A percentile compares a stretch with the other conserved stretches of the same genome.
These are phyloP conservation scores for Ogataea zsoltii DNA, from an alignment of 805 yeast species.

Conservation along the genomic window DNA sequence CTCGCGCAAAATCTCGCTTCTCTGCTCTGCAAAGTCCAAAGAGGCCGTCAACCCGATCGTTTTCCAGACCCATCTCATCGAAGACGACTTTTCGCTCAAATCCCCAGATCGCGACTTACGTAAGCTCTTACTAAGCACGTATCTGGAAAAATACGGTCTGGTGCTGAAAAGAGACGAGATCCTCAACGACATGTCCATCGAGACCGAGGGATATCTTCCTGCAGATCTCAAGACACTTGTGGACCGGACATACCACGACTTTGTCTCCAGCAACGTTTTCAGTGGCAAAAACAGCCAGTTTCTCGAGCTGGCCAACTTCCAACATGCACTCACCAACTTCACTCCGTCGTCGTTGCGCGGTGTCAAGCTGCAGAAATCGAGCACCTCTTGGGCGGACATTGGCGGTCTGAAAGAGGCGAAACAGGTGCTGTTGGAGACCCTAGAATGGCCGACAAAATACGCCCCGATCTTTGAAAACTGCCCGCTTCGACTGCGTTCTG, in stretches of 20 bases:
- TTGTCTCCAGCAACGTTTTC: conserved; percentile 18
- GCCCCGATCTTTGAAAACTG: conserved; percentile 92
- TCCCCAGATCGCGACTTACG: conserved; percentile 64
- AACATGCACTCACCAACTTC: conserved; percentile 62
- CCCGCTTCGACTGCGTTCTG: conserved; percentile 85
- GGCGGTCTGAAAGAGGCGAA: conserved; percentile 87
- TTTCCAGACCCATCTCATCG: conserved; percentile 69
- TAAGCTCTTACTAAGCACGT: conserved; percentile 40
- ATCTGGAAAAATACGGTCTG: conserved; percentile 27
- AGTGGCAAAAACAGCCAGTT: background rate
- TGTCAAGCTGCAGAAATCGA: conserved; percentile 77
- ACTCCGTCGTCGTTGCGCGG: conserved; percentile 84
- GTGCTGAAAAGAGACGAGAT: conserved; percentile 42
- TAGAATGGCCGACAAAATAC: conserved; percentile 97
- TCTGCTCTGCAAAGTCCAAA: conserved; percentile 65
- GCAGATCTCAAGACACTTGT: conserved; percentile 71
- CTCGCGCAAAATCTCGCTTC: conserved; percentile 53
- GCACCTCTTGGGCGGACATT: conserved; percentile 79
- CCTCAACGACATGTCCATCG: conserved; percentile 55
- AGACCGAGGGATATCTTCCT: conserved; percentile 89
- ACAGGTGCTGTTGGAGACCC: conserved; percentile 72
- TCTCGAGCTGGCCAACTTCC: conserved; percentile 41
- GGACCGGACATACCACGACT: conserved; percentile 67
- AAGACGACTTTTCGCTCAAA: conserved; percentile 55
- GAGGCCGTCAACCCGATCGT: conserved; percentile 63